Base-by-base conservation (phyloP, 2,329 filamentous ascomycete species). In the Aspergillus eucalypticola region DNA sequence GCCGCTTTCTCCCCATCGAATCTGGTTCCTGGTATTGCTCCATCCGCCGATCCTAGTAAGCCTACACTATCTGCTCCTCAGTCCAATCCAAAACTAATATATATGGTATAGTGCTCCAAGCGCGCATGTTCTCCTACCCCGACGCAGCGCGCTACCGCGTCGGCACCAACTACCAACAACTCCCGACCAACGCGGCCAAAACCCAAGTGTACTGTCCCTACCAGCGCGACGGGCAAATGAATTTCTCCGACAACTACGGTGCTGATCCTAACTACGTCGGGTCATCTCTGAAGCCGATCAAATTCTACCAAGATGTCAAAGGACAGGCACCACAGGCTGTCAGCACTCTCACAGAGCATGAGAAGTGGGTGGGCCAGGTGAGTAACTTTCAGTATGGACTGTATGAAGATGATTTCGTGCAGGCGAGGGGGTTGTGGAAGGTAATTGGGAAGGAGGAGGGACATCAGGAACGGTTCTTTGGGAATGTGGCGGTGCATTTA, bases 71-170 rank as follows among this genome's bases (percentile, higher is more conserved):
- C 25, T 8, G 25, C 7, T 27, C 25, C 25, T 27, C 25, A 8
- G 25, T 3, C 25, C 6, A 27, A 8, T 27, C 25, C 25, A 27
- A 27, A 0, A 27, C 25, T 27, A 27, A 27, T 27, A 27, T 8
- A 27, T 27, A 27, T 3, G 25, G 25, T 27, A 27, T 27, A 74
- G 82, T 88, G 46, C 80, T 88, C 0, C 86, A 88, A 71, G 81
- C 83, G 0, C 81, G 86, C 15, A 77, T 87, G 62, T 88, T 87
- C 72, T 81, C 83, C 3, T 88, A 88, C 69, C 81, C 84, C 0
- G 86, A 88, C 58, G 84, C 75, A 5, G 70, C 73, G 15, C 68
- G 75, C 27, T 75, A 79, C 66, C 73, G 77, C 6, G 65, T 79
- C 11, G 77, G 77, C 8, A 71, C 70, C 15, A 79, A 79, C 60